phyloP scores from a whole-genome alignment of 108 stramenopile genomes.

The Phaeodactylum tricornutum region DNA sequence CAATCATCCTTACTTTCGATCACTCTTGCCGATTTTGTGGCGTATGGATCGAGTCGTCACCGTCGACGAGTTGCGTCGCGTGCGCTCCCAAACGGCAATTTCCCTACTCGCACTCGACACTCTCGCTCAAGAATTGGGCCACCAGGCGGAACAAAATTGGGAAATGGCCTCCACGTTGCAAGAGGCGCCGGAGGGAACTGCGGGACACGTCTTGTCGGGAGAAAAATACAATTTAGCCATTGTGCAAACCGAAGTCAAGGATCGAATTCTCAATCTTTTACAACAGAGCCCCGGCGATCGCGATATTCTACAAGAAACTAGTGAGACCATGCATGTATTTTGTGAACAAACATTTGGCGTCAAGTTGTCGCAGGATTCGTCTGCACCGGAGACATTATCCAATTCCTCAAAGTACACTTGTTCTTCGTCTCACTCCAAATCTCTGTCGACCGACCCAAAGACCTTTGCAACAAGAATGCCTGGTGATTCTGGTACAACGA shows the following conservation, averaged over 20 bases:
- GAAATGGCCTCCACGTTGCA: conserved; percentile 3
- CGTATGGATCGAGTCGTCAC: neutral
- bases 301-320: too few species aligned
- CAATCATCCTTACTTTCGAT: neutral
- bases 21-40: neutral
- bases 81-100: neutral
- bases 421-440: too few species aligned
- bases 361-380: too few species aligned
- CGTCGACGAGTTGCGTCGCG: neutral
- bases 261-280: neutral
- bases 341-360: too few species aligned
- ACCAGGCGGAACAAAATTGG: conserved; percentile 19
- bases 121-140: conserved; percentile 5
- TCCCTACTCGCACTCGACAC: conserved; percentile 4
- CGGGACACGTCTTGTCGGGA: neutral
- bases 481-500: too few species aligned
- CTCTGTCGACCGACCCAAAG: too few species aligned
- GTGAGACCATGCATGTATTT: too few species aligned
- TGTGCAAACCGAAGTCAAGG: conserved; percentile 2
- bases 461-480: too few species aligned
- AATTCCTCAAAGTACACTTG: too few species aligned
- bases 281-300: too few species aligned
- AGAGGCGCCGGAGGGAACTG: conserved; percentile 3
- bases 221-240: conserved; percentile 8
- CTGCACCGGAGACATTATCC: neutral